Percentiles rank a stretch among this genome's conserved stretches.
phyloP scores from a whole-genome alignment of 2,329 filamentous ascomycete species.

The Bretziella fagacearum region DNA sequence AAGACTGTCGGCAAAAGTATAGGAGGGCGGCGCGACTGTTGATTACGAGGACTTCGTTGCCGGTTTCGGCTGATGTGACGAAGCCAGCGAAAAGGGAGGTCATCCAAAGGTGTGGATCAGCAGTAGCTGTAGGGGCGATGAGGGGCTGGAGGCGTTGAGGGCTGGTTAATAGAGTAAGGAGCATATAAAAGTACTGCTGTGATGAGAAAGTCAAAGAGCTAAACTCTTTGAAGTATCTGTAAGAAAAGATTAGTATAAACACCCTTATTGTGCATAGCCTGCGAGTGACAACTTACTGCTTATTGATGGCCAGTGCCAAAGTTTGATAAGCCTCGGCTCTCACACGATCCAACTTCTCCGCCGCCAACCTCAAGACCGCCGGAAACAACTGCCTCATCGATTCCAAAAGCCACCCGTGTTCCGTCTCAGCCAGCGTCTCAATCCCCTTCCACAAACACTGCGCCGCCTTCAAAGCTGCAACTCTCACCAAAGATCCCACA shows the following conservation, averaged over 20 bases:
- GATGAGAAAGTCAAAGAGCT: constrained; percentile 36
- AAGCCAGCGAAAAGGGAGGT: constrained; percentile 45
- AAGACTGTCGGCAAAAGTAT: constrained; percentile 17
- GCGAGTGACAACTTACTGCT: constrained; percentile 27
- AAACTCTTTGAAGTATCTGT: constrained; percentile 24
- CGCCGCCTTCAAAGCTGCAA: constrained; percentile 65
- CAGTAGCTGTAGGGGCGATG: constrained; percentile 23
- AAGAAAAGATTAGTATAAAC: not conserved
- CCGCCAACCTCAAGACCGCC: constrained; percentile 48
- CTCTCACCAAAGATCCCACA: constrained; percentile 68
- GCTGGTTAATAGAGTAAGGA: constrained; percentile 31
- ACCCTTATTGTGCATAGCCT: not conserved
- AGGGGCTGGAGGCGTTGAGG: constrained; percentile 22
- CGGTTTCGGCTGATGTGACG: constrained; percentile 59
- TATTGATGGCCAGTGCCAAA: constrained; percentile 28
- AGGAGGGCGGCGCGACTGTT: constrained; percentile 49
- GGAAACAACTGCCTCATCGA: constrained; percentile 29
- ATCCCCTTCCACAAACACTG: constrained; percentile 39
- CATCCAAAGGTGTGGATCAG: constrained; percentile 26
- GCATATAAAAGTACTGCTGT: constrained; percentile 37
- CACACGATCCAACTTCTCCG: constrained; percentile 83
- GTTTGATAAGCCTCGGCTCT: constrained; percentile 47
- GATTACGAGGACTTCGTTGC: constrained; percentile 57
- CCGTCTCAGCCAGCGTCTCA: constrained; percentile 10
- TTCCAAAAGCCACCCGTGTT: constrained; percentile 18